Evolutionary conservation across 768 basidiomycete genomes (phyloP).

Genomic region (Podaxis sp.): DNA sequence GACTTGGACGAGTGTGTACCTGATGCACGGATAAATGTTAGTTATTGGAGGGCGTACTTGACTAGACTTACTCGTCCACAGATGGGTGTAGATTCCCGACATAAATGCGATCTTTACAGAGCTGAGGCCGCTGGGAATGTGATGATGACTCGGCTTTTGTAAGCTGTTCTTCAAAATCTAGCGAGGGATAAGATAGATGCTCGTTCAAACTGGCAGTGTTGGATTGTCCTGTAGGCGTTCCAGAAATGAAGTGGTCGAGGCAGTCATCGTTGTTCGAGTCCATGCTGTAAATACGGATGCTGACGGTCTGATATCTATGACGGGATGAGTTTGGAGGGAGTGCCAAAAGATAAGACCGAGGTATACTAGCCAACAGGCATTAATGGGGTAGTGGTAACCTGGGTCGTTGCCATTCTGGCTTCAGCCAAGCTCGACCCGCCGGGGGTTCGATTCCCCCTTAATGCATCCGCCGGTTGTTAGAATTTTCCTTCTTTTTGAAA

Average conservation of each 20-base stretch:
- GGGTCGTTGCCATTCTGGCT: slow-evolving; percentile 16
- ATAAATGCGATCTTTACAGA: slow-evolving; percentile 75
- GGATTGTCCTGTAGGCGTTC: neutral
- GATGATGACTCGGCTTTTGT: neutral
- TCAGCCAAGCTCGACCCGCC: slow-evolving; percentile 58
- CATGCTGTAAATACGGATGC: neutral
- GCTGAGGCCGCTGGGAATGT: neutral
- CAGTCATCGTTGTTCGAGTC: slow-evolving; percentile 7
- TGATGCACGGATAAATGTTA: slow-evolving; percentile 23
- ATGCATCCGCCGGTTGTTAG: slow-evolving; percentile 38
- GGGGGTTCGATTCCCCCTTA: slow-evolving; percentile 87
- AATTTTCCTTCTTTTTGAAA: neutral
- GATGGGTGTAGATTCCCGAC: slow-evolving; percentile 85
- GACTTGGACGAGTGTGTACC: slow-evolving; percentile 83
- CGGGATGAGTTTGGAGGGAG: neutral
- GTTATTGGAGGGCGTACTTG: neutral
- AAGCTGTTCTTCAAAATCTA: neutral
- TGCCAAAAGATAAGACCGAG: neutral
- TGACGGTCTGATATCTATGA: neutral
- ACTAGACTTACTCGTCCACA: slow-evolving; percentile 71
- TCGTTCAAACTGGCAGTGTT: neutral
- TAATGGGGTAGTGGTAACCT: slow-evolving; percentile 19
- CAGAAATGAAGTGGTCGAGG: slow-evolving; percentile 6
- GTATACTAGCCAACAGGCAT: neutral
- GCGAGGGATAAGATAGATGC: slow-evolving; percentile 8